Conservation (phyloP, 495 filamentous ascomycete species). For the Aspergillus campestris region DNA sequence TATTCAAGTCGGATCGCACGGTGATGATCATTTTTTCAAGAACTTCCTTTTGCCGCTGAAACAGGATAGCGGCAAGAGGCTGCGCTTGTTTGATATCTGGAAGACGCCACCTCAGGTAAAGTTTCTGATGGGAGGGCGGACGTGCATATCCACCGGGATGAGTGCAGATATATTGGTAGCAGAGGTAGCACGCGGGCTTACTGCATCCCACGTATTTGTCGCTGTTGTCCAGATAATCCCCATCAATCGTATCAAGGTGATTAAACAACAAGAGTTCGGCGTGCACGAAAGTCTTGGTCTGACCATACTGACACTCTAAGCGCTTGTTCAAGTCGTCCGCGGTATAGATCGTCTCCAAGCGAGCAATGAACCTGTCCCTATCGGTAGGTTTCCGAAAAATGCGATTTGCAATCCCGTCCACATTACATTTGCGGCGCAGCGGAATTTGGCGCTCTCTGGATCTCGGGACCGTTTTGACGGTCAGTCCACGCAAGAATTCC, state of each 20-base stretch:
- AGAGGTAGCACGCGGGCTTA: conserved; percentile 24
- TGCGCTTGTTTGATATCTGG: conserved; percentile 6
- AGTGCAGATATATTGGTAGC: conserved; percentile 16
- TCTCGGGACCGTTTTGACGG: neutral
- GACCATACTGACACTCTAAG: too few species aligned
- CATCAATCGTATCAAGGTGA: conserved; percentile 4
- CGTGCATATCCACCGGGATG: conserved; percentile 17
- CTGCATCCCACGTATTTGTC: conserved; percentile 22
- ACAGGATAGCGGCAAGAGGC: too few species aligned
- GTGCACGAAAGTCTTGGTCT: conserved; percentile 7
- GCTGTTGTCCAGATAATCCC: conserved; percentile 8
- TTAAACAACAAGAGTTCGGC: conserved; percentile 7
- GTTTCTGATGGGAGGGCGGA: conserved; percentile 15
- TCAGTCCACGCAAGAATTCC: neutral
- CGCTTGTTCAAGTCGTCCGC: neutral
- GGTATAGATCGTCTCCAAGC: neutral
- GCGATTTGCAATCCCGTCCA: neutral
- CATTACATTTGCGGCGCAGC: neutral
- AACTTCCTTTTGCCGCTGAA: too few species aligned
- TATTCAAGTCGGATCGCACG: too few species aligned
- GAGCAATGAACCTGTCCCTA: neutral
- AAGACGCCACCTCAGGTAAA: conserved; percentile 18
- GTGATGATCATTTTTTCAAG: too few species aligned
- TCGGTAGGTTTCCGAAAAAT: neutral
- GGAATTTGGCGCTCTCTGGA: neutral